Evolutionary conservation across 495 filamentous ascomycete species (phyloP).

Genomic region (Penicillium parvum): DNA sequence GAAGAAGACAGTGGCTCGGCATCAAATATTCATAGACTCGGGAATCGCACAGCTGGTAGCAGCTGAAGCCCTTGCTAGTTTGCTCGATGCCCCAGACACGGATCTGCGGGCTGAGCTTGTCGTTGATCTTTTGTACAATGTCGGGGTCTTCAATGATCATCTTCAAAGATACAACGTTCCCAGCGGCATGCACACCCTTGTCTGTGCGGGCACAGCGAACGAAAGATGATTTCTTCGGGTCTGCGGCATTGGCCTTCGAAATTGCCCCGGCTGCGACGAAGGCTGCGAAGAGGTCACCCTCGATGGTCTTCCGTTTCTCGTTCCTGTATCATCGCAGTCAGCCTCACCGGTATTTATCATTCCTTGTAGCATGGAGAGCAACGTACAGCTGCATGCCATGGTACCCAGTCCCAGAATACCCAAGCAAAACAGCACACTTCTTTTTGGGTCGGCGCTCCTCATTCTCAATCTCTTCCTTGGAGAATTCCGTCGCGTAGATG

Average conservation of each 20-base stretch:
- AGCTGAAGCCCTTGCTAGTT: slow-evolving; percentile 81
- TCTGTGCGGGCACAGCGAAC: slow-evolving; percentile 93
- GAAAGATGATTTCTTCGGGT: slow-evolving; percentile 93
- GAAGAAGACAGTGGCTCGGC: slow-evolving; percentile 83
- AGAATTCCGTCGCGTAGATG: slow-evolving; percentile 54
- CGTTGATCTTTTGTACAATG: slow-evolving; percentile 86
- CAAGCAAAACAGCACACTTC: slow-evolving; percentile 91
- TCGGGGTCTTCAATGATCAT: slow-evolving; percentile 89
- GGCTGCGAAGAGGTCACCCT: slow-evolving; percentile 91
- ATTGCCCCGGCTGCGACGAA: slow-evolving; percentile 88
- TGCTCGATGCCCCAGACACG: slow-evolving; percentile 87
- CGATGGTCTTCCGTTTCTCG: slow-evolving; percentile 75
- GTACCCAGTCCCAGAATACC: slow-evolving; percentile 96
- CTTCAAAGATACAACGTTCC: slow-evolving; percentile 93
- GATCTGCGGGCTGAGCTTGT: slow-evolving; percentile 77
- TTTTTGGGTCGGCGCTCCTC: slow-evolving; percentile 86
- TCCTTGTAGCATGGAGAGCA: neutral
- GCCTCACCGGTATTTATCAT: neutral
- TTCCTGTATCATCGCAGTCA: slow-evolving; percentile 37
- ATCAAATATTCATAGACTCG: slow-evolving; percentile 96
- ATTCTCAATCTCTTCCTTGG: slow-evolving; percentile 73
- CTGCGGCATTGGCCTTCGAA: slow-evolving; percentile 91
- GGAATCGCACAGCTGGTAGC: slow-evolving; percentile 88
- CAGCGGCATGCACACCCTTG: slow-evolving; percentile 96
- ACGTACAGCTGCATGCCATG: slow-evolving; percentile 84